These are phyloP conservation scores for Tolypocladium nubicola DNA, from an alignment of 2,329 filamentous ascomycete species.

Conservation along the genomic window DNA sequence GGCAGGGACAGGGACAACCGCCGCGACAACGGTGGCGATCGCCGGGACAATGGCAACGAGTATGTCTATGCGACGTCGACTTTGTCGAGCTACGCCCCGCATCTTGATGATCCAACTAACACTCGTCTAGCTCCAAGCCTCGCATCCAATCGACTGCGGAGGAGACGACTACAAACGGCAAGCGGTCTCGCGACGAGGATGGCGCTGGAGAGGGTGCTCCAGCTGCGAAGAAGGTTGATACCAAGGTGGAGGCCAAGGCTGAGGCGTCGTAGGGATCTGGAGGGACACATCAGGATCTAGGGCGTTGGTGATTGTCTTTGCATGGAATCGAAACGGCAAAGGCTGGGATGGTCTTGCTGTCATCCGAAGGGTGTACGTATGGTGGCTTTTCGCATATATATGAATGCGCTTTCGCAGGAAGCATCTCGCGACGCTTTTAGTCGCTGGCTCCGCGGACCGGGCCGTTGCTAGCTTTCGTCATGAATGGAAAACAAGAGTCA, in stretches of 20 bases:
- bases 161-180: constrained; percentile 29
- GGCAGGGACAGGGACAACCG: constrained; percentile 20
- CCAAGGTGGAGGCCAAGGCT: constrained; percentile 27
- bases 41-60: constrained; percentile 19
- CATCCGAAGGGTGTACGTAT: not conserved
- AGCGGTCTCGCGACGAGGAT: constrained; percentile 46
- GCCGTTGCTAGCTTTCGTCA: not conserved
- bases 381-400: not conserved
- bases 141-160: constrained; percentile 35
- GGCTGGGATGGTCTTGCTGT: not conserved
- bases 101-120: constrained; percentile 5
- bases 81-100: not conserved
- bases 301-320: not conserved
- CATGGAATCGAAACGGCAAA: not conserved
- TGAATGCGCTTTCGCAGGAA: not conserved
- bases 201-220: constrained; percentile 28
- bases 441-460: no score
- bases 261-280: not conserved
- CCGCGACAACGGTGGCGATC: constrained; percentile 10
- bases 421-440: not conserved
- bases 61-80: constrained; percentile 10
- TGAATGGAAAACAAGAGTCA: not conserved
- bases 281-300: not conserved
- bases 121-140: constrained; percentile 13
- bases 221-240: constrained; percentile 52